Evolutionary conservation across 768 basidiomycete genomes (phyloP).

Genomic region (Tulasnella sp.): DNA sequence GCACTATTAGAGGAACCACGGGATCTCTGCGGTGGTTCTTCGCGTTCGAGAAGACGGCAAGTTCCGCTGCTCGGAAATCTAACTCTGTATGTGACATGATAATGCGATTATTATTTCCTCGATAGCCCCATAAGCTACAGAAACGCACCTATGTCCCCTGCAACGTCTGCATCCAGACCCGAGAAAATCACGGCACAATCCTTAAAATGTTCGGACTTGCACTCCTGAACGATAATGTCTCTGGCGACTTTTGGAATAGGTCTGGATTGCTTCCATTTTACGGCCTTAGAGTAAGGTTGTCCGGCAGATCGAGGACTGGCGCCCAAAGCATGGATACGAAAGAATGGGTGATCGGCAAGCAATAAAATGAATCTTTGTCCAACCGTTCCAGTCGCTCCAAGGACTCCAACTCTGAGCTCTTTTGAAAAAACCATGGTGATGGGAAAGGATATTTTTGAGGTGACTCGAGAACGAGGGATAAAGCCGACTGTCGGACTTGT

Average conservation of each 20-base stretch:
- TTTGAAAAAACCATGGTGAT: constrained; percentile 14
- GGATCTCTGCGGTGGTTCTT: constrained; percentile 92
- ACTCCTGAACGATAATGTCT: constrained; percentile 58
- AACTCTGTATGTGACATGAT: constrained; percentile 41
- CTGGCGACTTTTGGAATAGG: constrained; percentile 56
- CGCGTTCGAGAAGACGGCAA: constrained; percentile 93
- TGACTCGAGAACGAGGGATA: not conserved
- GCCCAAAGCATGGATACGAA: constrained; percentile 71
- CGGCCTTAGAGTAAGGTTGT: constrained; percentile 57
- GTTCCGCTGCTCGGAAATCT: constrained; percentile 73
- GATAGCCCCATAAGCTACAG: not conserved
- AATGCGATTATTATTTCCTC: constrained; percentile 2
- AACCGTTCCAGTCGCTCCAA: constrained; percentile 88
- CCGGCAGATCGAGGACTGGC: constrained; percentile 83
- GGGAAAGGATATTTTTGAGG: constrained; percentile 22
- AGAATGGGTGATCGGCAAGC: constrained; percentile 81
- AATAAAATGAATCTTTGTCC: constrained; percentile 91
- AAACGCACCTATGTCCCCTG: constrained; percentile 79
- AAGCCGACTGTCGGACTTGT: too few relatives aligned
- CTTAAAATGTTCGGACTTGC: constrained; percentile 59
- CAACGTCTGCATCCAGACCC: constrained; percentile 89
- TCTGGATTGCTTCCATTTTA: constrained; percentile 76
- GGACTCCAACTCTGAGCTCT: constrained; percentile 44
- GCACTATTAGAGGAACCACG: constrained; percentile 86
- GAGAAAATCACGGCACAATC: constrained; percentile 86